Evolutionary conservation across 371 early-diverging fungal species (phyloP).

Genomic region (Entomophthora muscae): DNA sequence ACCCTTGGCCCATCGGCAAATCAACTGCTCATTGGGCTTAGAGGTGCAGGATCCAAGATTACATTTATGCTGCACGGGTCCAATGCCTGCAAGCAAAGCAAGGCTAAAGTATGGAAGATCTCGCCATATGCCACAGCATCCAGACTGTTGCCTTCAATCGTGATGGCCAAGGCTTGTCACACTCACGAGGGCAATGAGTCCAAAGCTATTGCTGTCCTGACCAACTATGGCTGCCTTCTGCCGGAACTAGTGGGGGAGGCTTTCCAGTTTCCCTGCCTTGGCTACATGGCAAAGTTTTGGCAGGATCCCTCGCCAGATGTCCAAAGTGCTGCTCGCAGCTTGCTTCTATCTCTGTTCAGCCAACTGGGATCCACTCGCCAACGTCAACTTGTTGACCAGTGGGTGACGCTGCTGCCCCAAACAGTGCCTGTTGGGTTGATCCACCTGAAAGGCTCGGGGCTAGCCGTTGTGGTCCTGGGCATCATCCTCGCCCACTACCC

Average conservation of each 20-base stretch:
- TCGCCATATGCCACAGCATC: constrained; percentile 1
- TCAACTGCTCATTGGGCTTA: neutral
- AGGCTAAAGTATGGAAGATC: neutral
- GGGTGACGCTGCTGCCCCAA: constrained; percentile 37
- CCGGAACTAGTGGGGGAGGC: constrained; percentile 27
- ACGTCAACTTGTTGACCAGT: constrained; percentile 38
- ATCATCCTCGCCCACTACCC: constrained; percentile 46
- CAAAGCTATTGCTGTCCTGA: neutral
- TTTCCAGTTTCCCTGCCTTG: constrained; percentile 46
- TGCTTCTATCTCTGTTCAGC: constrained; percentile 25
- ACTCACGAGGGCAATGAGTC: neutral
- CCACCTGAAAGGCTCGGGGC: constrained; percentile 36
- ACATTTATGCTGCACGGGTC: neutral
- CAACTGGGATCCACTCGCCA: constrained; percentile 18
- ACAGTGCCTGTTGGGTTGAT: constrained; percentile 21
- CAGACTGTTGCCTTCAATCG: constrained; percentile 1
- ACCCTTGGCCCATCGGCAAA: neutral
- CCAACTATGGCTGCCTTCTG: constrained; percentile 11
- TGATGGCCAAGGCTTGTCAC: neutral
- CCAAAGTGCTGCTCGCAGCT: constrained; percentile 21
- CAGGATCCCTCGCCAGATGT: constrained; percentile 53
- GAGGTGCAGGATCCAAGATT: neutral
- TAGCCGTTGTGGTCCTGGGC: constrained; percentile 53
- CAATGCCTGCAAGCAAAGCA: neutral
- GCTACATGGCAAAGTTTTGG: constrained; percentile 65